Evolutionary conservation across 2,329 filamentous ascomycete species (phyloP).

Genomic region (Alternaria alternata): DNA sequence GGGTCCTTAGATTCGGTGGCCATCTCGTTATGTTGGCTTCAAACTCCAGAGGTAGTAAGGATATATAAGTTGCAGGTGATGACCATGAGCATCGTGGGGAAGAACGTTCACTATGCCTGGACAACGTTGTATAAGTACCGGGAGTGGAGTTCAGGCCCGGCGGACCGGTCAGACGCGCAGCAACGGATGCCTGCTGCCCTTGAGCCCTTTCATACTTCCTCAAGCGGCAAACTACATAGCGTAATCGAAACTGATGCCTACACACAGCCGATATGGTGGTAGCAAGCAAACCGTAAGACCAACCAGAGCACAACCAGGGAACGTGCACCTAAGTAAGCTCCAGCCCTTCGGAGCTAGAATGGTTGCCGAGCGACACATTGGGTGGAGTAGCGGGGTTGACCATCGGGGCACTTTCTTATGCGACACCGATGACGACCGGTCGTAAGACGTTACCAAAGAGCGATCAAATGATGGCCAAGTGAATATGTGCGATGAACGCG

Average conservation of each 20-base stretch:
- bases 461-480: not conserved
- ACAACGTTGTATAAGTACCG: not conserved
- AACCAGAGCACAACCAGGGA: not conserved
- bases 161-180: not conserved
- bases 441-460: not conserved
- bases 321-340: not conserved
- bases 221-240: not conserved
- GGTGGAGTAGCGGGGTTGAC: not conserved
- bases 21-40: not conserved
- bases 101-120: not conserved
- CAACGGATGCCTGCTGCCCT: not conserved
- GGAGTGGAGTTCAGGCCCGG: not conserved
- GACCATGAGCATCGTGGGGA: not conserved
- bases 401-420: not conserved
- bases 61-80: not conserved
- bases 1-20: not conserved
- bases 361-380: not conserved
- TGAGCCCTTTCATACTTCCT: not conserved
- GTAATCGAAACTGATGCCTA: not conserved
- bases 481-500: not conserved
- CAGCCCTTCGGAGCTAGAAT: not conserved
- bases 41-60: not conserved
- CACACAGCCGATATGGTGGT: not conserved
- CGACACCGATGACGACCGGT: not conserved
- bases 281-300: not conserved